A percentile compares a stretch with the other conserved stretches of the same genome.
Evolutionary conservation across 1,139 yeast genomes (phyloP).

Genomic region (Tardiomyces depauwii): DNA sequence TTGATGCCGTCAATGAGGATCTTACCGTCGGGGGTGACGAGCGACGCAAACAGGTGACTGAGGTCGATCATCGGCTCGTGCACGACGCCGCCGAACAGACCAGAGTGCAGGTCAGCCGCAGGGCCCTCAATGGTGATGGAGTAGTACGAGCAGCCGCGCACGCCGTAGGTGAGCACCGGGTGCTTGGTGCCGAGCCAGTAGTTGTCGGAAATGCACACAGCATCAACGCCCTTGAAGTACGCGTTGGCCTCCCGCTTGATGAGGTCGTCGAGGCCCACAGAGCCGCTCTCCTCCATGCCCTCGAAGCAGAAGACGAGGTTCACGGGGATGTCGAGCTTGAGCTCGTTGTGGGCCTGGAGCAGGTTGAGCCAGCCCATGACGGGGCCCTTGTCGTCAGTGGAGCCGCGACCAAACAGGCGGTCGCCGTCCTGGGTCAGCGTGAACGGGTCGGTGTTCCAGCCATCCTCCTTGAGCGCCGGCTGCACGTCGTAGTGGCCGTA

Average conservation of each 20-base stretch:
- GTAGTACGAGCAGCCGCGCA: constrained; percentile 94
- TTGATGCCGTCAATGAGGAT: constrained; percentile 78
- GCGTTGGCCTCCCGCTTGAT: constrained; percentile 65
- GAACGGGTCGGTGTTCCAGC: constrained; percentile 94
- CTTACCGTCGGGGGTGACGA: constrained; percentile 65
- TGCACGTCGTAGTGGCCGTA: constrained; percentile 98
- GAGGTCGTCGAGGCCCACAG: constrained; percentile 77
- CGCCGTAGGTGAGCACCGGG: constrained; percentile 94
- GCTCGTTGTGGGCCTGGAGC: constrained; percentile 77
- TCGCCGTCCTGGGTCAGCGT: constrained; percentile 39
- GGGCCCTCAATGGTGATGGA: constrained; percentile 79
- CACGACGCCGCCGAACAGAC: constrained; percentile 93
- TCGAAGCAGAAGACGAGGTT: constrained; percentile 88
- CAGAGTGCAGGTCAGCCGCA: constrained; percentile 94
- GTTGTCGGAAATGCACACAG: constrained; percentile 93
- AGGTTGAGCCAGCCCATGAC: constrained; percentile 95
- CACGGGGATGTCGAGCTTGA: constrained; percentile 85
- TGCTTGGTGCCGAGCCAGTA: constrained; percentile 97
- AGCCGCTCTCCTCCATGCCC: constrained; percentile 99
- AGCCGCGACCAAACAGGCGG: constrained; percentile 80
- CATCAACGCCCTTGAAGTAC: constrained; percentile 81
- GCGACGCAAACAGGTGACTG: constrained; percentile 57
- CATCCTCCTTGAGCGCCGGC: constrained; percentile 87
- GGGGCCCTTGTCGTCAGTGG: constrained; percentile 98
- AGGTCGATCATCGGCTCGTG: constrained; percentile 98